A percentile compares a stretch with the other conserved stretches of the same genome.
phyloP scores from a whole-genome alignment of 441 rosid genomes.

The Euphorbia celastroides region DNA sequence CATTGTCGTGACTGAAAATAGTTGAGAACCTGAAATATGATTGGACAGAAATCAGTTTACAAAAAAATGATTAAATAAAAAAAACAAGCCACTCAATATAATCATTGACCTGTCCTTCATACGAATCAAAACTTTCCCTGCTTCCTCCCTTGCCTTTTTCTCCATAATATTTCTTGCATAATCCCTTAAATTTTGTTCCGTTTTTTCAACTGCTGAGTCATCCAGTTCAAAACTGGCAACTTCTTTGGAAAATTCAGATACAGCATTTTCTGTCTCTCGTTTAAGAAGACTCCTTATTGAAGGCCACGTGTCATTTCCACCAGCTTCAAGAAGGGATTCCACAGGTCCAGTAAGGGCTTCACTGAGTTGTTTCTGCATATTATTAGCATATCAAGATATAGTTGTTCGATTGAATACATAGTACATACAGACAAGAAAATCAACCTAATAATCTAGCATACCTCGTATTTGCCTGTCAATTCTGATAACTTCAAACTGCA shows the following conservation, averaged over 20 bases:
- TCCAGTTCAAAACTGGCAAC: constrained; percentile 69
- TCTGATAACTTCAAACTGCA: constrained; percentile 49
- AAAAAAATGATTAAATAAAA: too few relatives aligned
- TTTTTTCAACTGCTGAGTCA: constrained; percentile 28
- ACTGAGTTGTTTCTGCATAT: constrained; percentile 50
- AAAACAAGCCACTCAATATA: constrained; percentile 2
- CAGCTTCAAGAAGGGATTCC: constrained; percentile 59
- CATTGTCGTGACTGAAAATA: constrained; percentile 62
- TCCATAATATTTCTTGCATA: constrained; percentile 58
- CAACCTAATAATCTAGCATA: constrained; percentile 19
- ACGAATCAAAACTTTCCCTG: constrained; percentile 59
- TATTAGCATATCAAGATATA: constrained; percentile 17
- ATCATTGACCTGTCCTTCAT: constrained; percentile 69
- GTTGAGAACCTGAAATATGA: constrained; percentile 56
- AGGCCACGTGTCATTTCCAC: constrained; percentile 62
- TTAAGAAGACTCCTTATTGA: constrained; percentile 65
- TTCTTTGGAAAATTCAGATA: constrained; percentile 39
- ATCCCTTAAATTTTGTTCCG: constrained; percentile 45
- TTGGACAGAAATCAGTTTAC: constrained; percentile 15
- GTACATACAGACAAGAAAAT: neutral
- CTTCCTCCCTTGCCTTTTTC: constrained; percentile 75
- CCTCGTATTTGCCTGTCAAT: constrained; percentile 52
- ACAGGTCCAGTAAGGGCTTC: constrained; percentile 51
- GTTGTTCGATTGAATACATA: constrained; percentile 4
- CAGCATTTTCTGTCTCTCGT: constrained; percentile 49